A percentile compares a stretch with the other conserved stretches of the same genome.
These are phyloP conservation scores for Conticribra guillardii DNA, from an alignment of 108 stramenopile genomes.

Conservation along the genomic window DNA sequence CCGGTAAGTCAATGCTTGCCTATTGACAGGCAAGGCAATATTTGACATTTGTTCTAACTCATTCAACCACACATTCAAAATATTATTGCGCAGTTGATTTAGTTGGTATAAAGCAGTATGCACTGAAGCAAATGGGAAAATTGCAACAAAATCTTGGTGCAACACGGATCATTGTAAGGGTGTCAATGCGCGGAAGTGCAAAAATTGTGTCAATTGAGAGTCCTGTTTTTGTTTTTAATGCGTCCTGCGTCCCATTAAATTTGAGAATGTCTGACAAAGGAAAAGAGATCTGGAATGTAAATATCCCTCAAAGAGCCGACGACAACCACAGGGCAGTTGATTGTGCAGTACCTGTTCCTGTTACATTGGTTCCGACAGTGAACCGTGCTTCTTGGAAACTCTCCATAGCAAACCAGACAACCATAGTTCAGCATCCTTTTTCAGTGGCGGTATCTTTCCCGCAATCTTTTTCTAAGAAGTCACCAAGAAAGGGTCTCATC, in stretches of 20 bases:
- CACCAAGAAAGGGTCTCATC: conserved; percentile 48
- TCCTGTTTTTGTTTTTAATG: conserved; percentile 56
- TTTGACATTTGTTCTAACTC: not conserved
- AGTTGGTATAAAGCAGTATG: conserved; percentile 62
- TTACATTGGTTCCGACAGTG: conserved; percentile 50
- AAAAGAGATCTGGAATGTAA: conserved; percentile 34
- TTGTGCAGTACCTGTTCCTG: conserved; percentile 51
- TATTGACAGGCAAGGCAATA: too few species aligned
- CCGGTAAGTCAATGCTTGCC: too few species aligned
- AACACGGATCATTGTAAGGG: conserved; percentile 54
- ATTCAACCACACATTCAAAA: conserved; percentile 34
- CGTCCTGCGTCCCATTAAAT: conserved; percentile 40
- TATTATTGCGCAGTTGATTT: conserved; percentile 61
- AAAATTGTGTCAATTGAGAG: conserved; percentile 71
- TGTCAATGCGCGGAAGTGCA: conserved; percentile 53
- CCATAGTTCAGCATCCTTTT: conserved; percentile 10
- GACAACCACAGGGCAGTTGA: not conserved
- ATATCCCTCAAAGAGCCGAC: conserved; percentile 35
- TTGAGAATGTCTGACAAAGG: conserved; percentile 47
- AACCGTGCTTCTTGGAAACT: conserved; percentile 43
- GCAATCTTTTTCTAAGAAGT: conserved; percentile 47
- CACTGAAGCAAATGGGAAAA: conserved; percentile 26
- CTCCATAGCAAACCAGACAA: conserved; percentile 35
- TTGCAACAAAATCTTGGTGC: conserved; percentile 27
- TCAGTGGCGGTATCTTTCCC: conserved; percentile 24